phyloP scores from a whole-genome alignment of 768 basidiomycete species.

The Trametes cingulata region DNA sequence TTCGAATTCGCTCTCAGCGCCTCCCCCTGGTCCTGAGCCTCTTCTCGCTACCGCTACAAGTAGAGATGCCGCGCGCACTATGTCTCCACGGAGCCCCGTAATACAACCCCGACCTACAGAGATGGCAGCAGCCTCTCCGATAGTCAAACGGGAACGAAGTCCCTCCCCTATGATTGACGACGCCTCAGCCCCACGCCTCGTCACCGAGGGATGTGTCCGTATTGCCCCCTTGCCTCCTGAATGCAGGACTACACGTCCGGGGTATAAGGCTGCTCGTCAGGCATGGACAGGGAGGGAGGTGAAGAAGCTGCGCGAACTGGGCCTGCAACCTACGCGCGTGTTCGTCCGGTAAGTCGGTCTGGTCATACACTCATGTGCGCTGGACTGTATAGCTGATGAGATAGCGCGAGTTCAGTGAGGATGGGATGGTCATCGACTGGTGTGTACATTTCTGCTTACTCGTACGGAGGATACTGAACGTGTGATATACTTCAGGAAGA shows the following conservation, averaged over 20 bases:
- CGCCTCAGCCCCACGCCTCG: neutral
- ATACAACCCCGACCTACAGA: neutral
- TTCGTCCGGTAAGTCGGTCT: constrained; percentile 17
- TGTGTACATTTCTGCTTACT: neutral
- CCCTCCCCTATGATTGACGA: constrained; percentile 11
- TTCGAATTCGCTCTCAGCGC: neutral
- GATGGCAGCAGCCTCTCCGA: neutral
- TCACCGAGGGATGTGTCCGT: constrained; percentile 20
- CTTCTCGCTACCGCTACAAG: neutral
- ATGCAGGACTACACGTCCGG: constrained; percentile 2
- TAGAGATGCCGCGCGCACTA: too few species aligned
- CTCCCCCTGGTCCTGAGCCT: neutral
- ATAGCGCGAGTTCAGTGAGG: constrained; percentile 12
- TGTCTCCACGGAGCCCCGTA: neutral
- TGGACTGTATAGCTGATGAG: neutral
- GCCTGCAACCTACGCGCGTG: constrained; percentile 13
- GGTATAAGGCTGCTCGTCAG: constrained; percentile 15
- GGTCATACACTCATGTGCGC: neutral
- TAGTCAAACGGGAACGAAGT: constrained; percentile 25
- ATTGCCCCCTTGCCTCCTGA: constrained; percentile 20
- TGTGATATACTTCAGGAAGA: constrained; percentile 4
- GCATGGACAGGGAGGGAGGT: constrained; percentile 11
- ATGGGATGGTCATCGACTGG: constrained; percentile 29
- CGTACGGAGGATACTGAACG: too few species aligned
- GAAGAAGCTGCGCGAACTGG: constrained; percentile 12